Percentiles rank a stretch among this genome's conserved stretches.
These are phyloP conservation scores for Heterobasidion irregulare DNA, from an alignment of 1,284 basidiomycete genomes.

Conservation along the genomic window DNA sequence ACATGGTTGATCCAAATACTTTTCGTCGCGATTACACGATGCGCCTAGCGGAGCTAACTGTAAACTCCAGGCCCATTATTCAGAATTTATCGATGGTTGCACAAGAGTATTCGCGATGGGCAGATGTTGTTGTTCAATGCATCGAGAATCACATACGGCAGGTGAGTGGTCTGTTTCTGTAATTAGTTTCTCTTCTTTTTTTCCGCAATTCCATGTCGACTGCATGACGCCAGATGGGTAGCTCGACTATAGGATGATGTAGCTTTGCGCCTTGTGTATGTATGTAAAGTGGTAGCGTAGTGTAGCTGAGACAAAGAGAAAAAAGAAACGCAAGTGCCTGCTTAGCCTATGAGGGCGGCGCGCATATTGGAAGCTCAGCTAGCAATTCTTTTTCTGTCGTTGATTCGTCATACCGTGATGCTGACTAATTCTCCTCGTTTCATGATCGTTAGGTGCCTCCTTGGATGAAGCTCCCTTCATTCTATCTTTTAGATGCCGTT, in stretches of 20 bases:
- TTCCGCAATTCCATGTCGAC: background rate
- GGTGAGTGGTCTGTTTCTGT: slow-evolving; percentile 51
- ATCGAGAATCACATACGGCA: slow-evolving; percentile 82
- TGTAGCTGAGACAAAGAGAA: background rate
- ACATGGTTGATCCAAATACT: slow-evolving; percentile 59
- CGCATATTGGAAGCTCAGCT: background rate
- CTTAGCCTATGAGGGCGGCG: background rate
- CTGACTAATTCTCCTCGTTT: slow-evolving; percentile 47
- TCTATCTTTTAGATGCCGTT: slow-evolving; percentile 95
- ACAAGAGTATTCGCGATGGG: slow-evolving; percentile 76
- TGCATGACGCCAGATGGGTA: background rate
- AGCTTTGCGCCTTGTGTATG: background rate
- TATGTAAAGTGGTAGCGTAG: background rate
- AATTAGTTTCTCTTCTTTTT: slow-evolving; percentile 9
- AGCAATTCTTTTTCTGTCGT: background rate
- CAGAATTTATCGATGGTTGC: slow-evolving; percentile 93
- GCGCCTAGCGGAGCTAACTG: slow-evolving; percentile 78
- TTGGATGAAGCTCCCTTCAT: slow-evolving; percentile 86
- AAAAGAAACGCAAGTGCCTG: background rate
- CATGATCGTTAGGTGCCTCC: slow-evolving; percentile 64
- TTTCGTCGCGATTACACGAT: slow-evolving; percentile 78
- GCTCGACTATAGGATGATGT: background rate
- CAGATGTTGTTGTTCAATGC: slow-evolving; percentile 81
- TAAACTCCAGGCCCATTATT: slow-evolving; percentile 96
- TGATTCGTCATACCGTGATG: slow-evolving; percentile 18